phyloP scores from a whole-genome alignment of 352 stramenopile genomes.

The Pythium scleroteichum region DNA sequence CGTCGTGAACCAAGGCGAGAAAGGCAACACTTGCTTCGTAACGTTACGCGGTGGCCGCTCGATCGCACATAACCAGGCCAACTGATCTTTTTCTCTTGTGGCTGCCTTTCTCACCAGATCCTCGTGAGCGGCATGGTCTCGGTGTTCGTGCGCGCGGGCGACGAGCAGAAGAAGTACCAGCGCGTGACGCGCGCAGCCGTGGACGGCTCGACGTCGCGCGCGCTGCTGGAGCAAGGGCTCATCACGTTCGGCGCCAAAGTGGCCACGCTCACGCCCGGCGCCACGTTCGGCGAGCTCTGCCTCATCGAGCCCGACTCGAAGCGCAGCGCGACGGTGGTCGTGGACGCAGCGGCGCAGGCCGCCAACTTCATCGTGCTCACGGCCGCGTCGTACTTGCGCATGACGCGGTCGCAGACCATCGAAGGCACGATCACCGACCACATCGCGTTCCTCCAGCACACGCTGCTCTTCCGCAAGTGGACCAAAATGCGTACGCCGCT shows the following conservation, averaged over 20 bases:
- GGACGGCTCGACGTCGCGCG: constrained; percentile 40
- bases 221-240: constrained; percentile 39
- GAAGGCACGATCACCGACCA: constrained; percentile 84
- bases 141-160: constrained; percentile 64
- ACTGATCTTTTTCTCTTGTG: no score
- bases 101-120: constrained; percentile 42
- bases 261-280: constrained; percentile 70
- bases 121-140: constrained; percentile 78
- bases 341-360: constrained; percentile 61
- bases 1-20: constrained; percentile 82
- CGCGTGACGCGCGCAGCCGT: constrained; percentile 46
- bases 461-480: constrained; percentile 77
- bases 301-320: constrained; percentile 87
- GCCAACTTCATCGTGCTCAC: constrained; percentile 87
- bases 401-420: constrained; percentile 80
- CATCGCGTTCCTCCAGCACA: constrained; percentile 82
- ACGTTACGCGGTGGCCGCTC: constrained; percentile 7
- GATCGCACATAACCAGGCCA: not conserved
- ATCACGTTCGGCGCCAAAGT: constrained; percentile 65
- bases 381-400: constrained; percentile 74
- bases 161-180: constrained; percentile 72
- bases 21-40: constrained; percentile 87
- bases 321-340: constrained; percentile 78
- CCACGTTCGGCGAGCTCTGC: constrained; percentile 83
- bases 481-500: constrained; percentile 77